phyloP scores from a whole-genome alignment of 306 rosid genomes.

The Cucumis cinereus region DNA sequence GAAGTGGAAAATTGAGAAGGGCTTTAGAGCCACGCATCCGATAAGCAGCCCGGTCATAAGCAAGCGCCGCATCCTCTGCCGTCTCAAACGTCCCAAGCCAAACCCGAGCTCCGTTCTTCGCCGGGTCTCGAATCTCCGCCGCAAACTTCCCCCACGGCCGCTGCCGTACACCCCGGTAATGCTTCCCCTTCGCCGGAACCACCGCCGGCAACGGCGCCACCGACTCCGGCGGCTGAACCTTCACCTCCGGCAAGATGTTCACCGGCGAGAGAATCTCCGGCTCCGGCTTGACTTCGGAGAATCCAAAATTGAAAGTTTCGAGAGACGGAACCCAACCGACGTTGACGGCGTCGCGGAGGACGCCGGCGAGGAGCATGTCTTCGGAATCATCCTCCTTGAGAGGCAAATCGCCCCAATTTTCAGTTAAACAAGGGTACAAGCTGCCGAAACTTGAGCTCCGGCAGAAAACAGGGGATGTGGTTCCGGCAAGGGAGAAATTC shows the following conservation, averaged over 20 bases:
- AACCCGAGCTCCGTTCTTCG: conserved; percentile 49
- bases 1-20: conserved; percentile 43
- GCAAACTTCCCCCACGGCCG: conserved; percentile 68
- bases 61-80: conserved; percentile 59
- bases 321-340: conserved; percentile 78
- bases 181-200: conserved; percentile 40
- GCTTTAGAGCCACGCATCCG: conserved; percentile 59
- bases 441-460: conserved; percentile 56
- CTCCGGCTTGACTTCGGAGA: conserved; percentile 21
- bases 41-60: conserved; percentile 58
- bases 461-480: conserved; percentile 4
- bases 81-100: conserved; percentile 65
- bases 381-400: conserved; percentile 67
- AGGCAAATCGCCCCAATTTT: conserved; percentile 51
- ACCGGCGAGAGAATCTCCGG: conserved; percentile 14
- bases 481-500: neutral
- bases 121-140: conserved; percentile 68
- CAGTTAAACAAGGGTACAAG: conserved; percentile 56
- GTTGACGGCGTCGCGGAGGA: conserved; percentile 48
- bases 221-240: neutral
- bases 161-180: conserved; percentile 55
- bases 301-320: conserved; percentile 11
- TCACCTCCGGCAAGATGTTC: neutral
- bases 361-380: conserved; percentile 70
- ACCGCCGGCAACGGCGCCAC: conserved; percentile 1